Base-by-base conservation (phyloP, 2,329 filamentous ascomycete species). In the Colletotrichum chrysophilum region DNA sequence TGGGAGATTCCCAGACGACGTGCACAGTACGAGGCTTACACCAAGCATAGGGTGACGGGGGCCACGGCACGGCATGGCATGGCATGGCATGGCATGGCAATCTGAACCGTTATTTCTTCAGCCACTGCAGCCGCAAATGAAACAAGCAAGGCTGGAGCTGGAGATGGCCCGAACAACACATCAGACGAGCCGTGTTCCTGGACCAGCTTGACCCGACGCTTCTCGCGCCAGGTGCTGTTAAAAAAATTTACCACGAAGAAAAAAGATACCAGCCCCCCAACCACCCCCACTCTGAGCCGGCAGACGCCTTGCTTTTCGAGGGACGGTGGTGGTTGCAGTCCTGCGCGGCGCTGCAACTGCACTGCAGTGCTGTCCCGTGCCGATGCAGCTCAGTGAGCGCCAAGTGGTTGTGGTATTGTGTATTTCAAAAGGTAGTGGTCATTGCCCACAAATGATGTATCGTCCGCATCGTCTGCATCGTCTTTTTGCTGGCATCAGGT, bases 71-170 rank as follows among this genome's bases (percentile, higher is more conserved):
- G n/a, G 10, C n/a, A n/a, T 43, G 38, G 38, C 36, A 48, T 48
- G 43, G 43, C 43, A 48, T 48, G 38, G 24, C 24, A 24, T 24
- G 24, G 24, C 24, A 24, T 24, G 24, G 43, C 43, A 48, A 38
- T 21, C 32, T 60, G 58, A 21, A 16, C 48, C 58, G 34, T 30
- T 43, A 55, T 60, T 36, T 66, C 36, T 34, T 55, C 21, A 32
- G 30, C 71, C 52, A 62, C 60, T 32, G 16, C 16, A 67, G 68
- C 72, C 36, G 61, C 55, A 38, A 73, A 68, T 75, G 69, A 73
- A 75, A 75, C 73, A n/a, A 68, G 56, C 73, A 75, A 75, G 73
- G 73, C 73, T 73, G 26, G 61, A 73, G 73, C 64, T 73, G 70
- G 64, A 64, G 62, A 26, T 65, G 56, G 56, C 56, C 34, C 70